Percentiles rank a stretch among this genome's conserved stretches.
Conservation (phyloP, 257 asterid genomes). For the Agastache rugosa region DNA sequence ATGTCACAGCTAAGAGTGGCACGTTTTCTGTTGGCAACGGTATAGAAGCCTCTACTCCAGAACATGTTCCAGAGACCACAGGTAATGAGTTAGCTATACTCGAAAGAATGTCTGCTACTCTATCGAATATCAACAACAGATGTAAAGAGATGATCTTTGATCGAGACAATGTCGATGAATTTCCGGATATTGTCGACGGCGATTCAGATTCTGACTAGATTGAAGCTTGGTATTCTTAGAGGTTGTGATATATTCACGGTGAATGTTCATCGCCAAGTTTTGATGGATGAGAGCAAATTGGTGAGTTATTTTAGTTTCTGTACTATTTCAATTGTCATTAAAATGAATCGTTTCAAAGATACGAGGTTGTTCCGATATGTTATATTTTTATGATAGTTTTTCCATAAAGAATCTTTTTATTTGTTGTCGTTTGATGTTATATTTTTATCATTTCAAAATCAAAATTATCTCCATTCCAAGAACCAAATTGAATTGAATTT, state of each 20-base stretch:
- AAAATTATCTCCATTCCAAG: too few species aligned
- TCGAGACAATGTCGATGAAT: slow-evolving; percentile 43
- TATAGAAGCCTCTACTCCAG: slow-evolving; percentile 32
- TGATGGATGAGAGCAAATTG: slow-evolving; percentile 11
- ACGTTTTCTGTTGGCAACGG: slow-evolving; percentile 24
- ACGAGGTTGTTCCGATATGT: neutral
- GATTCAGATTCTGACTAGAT: slow-evolving; percentile 78
- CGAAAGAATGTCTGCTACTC: slow-evolving; percentile 42
- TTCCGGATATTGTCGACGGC: slow-evolving; percentile 77
- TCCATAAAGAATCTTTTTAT: neutral
- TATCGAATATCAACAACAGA: slow-evolving; percentile 1
- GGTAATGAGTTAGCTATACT: slow-evolving; percentile 29
- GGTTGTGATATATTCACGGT: neutral
- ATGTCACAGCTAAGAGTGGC: slow-evolving; percentile 19
- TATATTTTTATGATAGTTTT: too few species aligned
- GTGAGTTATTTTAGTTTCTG: neutral
- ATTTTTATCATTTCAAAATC: too few species aligned
- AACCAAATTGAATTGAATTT: too few species aligned
- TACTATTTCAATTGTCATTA: slow-evolving; percentile 10
- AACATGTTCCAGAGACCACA: slow-evolving; percentile 28
- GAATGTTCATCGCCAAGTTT: slow-evolving; percentile 31
- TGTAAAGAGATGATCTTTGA: slow-evolving; percentile 33
- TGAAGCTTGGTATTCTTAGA: neutral
- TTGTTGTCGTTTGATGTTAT: neutral
- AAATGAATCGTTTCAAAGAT: neutral